Evolutionary conservation across 163 green algal genomes (phyloP).

Genomic region (Smithsoniella earleae): DNA sequence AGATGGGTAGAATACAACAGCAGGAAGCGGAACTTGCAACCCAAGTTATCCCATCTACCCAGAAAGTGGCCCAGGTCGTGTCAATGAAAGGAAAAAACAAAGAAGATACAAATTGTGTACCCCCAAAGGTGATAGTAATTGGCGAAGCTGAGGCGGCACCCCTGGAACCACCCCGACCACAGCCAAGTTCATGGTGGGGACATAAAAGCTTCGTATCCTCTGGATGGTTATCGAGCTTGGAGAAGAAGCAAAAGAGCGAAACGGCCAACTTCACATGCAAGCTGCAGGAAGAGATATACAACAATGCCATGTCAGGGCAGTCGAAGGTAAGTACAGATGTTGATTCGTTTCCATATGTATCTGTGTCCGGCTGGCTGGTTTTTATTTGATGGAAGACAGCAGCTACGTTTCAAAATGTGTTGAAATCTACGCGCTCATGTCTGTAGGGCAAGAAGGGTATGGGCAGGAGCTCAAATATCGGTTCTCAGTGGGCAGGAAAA

Average conservation of each 20-base stretch:
- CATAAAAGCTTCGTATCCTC: slow-evolving; percentile 11
- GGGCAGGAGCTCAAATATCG: neutral
- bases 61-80: neutral
- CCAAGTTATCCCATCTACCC: neutral
- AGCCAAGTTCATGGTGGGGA: slow-evolving; percentile 16
- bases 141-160: neutral
- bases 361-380: neutral
- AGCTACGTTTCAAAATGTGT: too few relatives aligned
- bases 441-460: neutral
- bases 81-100: neutral
- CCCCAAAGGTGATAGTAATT: neutral
- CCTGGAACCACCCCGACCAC: neutral
- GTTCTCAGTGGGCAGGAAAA: neutral
- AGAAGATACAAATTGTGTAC: neutral
- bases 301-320: neutral
- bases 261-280: neutral
- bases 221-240: neutral
- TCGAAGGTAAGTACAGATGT: neutral
- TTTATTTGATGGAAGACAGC: too few relatives aligned
- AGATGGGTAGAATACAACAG: slow-evolving; percentile 65
- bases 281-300: neutral
- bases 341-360: neutral
- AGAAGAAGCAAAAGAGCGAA: neutral
- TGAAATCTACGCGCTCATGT: too few relatives aligned
- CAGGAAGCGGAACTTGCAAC: slow-evolving; percentile 49